A percentile compares a stretch with the other conserved stretches of the same genome.
These are phyloP conservation scores for Stentor roeselii DNA, from an alignment of 73 alveolate genomes.

Conservation along the genomic window DNA sequence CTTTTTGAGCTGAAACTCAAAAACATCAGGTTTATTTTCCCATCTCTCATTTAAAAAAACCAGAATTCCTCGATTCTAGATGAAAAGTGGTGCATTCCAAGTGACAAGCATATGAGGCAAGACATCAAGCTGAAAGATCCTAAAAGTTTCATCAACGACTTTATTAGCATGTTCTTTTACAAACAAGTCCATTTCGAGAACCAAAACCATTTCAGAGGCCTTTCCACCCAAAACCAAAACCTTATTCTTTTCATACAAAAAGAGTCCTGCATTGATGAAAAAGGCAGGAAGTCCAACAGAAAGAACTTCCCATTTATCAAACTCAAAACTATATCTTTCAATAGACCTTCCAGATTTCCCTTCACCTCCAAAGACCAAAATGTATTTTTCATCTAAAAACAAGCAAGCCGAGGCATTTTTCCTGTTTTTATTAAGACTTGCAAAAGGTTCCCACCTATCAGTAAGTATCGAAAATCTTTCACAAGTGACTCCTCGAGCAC, in stretches of 20 bases:
- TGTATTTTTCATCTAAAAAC: not conserved
- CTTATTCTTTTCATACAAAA: not conserved
- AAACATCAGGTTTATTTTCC: not conserved
- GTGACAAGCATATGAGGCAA: not conserved
- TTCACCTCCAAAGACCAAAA: constrained; percentile 10
- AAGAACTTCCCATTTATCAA: constrained; percentile 7
- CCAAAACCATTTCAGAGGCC: not conserved
- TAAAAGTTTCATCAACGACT: not conserved
- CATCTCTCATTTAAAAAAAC: not conserved
- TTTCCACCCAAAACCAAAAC: constrained; percentile 11
- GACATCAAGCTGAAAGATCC: not conserved
- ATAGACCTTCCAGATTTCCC: not conserved
- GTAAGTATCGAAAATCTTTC: not conserved
- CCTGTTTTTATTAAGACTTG: not conserved
- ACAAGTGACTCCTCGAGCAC: constrained; percentile 4
- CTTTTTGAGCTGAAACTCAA: not conserved
- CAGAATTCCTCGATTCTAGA: not conserved
- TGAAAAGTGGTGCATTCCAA: not conserved
- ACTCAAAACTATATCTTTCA: constrained; percentile 17
- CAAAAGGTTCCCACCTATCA: not conserved
- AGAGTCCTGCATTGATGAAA: not conserved
- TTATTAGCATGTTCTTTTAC: not conserved
- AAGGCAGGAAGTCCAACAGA: not conserved
- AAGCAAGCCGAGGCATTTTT: constrained; percentile 1
- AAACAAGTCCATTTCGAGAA: not conserved